Percentiles rank a stretch among this genome's conserved stretches.
These are phyloP conservation scores for Phaeosphaeriaceae sp. DNA, from an alignment of 2,329 filamentous ascomycete genomes.

Conservation along the genomic window DNA sequence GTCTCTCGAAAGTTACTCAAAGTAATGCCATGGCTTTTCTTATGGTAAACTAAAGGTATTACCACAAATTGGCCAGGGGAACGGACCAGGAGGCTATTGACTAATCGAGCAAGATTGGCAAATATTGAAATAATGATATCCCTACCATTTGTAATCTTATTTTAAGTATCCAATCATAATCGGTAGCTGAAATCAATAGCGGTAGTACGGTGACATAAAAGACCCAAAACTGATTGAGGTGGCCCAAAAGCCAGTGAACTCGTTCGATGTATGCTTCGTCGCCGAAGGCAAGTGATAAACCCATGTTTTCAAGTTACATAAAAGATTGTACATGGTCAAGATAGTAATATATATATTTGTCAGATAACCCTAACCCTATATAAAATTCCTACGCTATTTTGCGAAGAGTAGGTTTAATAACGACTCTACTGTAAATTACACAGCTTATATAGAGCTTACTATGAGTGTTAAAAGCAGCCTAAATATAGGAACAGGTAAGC, in stretches of 20 bases:
- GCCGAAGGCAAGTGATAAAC: neutral
- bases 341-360: too few relatives aligned
- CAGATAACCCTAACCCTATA: too few relatives aligned
- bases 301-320: too few relatives aligned
- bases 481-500: too few relatives aligned
- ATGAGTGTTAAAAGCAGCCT: too few relatives aligned
- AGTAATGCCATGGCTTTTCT: constrained; percentile 64
- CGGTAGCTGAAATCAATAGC: constrained; percentile 18
- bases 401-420: too few relatives aligned
- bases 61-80: constrained; percentile 61
- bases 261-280: neutral
- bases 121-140: neutral
- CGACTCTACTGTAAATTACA: too few relatives aligned
- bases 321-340: constrained; percentile 6
- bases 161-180: constrained; percentile 59
- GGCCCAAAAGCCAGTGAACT: neutral
- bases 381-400: too few relatives aligned
- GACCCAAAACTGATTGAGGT: neutral
- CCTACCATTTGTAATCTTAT: constrained; percentile 56
- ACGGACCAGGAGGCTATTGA: constrained; percentile 59
- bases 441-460: too few relatives aligned
- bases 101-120: neutral
- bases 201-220: neutral
- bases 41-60: constrained; percentile 63
- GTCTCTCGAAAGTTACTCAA: constrained; percentile 59